phyloP scores from a whole-genome alignment of 176 grass and related monocot species.

The Hsuehochloa calcarea region DNA sequence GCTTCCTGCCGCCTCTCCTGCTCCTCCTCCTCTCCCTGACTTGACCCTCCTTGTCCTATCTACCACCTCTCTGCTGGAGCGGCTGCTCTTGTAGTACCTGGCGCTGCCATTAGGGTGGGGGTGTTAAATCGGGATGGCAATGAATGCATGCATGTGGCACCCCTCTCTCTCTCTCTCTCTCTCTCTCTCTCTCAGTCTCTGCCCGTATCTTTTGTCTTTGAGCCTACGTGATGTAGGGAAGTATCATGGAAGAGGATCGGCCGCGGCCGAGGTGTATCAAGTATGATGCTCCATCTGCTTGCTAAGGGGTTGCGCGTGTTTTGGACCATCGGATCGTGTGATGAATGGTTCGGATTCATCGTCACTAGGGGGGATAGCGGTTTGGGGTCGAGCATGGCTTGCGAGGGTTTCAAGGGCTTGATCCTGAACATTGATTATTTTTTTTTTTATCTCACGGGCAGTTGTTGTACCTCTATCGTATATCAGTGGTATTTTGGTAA shows the following conservation, averaged over 20 bases:
- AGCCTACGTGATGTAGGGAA: not conserved
- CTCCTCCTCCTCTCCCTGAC: not conserved
- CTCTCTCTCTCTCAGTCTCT: not conserved
- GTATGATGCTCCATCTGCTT: not conserved
- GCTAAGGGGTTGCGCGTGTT: not conserved
- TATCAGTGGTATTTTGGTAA: too few relatives aligned
- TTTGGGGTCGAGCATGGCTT: not conserved
- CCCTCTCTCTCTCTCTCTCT: conserved; percentile 12
- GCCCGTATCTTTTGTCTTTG: conserved; percentile 31
- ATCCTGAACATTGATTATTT: not conserved
- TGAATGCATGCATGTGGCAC: conserved; percentile 92
- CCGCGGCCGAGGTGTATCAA: not conserved
- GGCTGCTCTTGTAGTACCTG: conserved; percentile 17
- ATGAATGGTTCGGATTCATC: not conserved
- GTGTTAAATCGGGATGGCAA: conserved; percentile 62
- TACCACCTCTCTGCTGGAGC: conserved; percentile 2
- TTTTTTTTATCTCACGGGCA: not conserved
- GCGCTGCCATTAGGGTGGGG: conserved; percentile 33
- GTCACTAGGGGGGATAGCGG: not conserved
- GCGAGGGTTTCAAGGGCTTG: not conserved
- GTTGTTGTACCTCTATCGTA: not conserved
- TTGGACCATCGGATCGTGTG: not conserved
- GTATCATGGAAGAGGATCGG: not conserved
- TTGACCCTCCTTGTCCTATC: not conserved
- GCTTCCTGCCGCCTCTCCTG: not conserved